Evolutionary conservation across 345 rosid species (phyloP), one percentile per base, ranked within the genome.

Genomic region (Eutrema japonicum): DNA sequence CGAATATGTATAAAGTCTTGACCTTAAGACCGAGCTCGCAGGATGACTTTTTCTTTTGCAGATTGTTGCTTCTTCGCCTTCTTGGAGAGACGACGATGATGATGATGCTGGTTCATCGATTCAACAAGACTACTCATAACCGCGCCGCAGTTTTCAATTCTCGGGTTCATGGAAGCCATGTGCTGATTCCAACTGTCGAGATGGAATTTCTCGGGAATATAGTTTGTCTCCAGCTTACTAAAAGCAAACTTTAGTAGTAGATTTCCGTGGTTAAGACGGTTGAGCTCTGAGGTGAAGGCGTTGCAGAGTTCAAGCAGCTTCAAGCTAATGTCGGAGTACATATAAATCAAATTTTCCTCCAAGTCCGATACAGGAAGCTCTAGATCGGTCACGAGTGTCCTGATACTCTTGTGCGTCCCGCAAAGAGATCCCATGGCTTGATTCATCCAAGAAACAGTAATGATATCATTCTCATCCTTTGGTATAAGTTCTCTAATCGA

Each of bases 1-100:
- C 60, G 46, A 88, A 84, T 33, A 91, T 68, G 69, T 89, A 89
- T 29, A 87, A 46, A 52, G 95, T 91, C 68, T 80, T 80, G 72
- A 87, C 91, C 80, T 87, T 86, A 56, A 83, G 96, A 13, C 96
- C 96, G 48, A n/a, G 93, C 93, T 13, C 82, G 85, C 85, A 89
- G 78, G 80, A 94, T 80, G 1, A 91, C 90, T 77, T 87, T 85
- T 45, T 84, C 94, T 65, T 89, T 85, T 6, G 77, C 78, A 26
- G 93, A 89, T 70, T 83, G 85, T 16, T 85, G 89, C 18, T 85
- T 91, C 84, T 89, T 89, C 2, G 84, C 88, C 74, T 70, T 70
- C 69, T 75, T 68, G 32, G 69, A 1, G 29, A 58, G 16, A 37
- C 27, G 5, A 81, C 32, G 59, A 51, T 16, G 35, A 51, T 27